phyloP scores from a whole-genome alignment of 495 filamentous ascomycete species.

The Daldinia childiae region DNA sequence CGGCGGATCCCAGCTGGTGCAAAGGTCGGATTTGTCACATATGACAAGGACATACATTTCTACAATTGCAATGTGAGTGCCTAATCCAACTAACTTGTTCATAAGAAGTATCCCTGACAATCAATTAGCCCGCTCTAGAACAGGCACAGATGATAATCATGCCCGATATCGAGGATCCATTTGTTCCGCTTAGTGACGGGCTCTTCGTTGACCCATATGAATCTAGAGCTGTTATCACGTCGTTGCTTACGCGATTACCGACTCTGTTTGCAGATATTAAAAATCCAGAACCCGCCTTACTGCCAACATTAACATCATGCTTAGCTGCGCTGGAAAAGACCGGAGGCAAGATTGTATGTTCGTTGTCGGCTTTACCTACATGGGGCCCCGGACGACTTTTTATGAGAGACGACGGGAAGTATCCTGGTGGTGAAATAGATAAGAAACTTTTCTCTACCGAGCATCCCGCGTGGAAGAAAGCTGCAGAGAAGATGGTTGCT shows the following conservation, averaged over 20 bases:
- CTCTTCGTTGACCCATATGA: conserved; percentile 96
- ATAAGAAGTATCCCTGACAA: conserved; percentile 16
- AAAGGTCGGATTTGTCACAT: conserved; percentile 95
- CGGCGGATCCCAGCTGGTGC: conserved; percentile 75
- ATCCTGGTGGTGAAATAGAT: conserved; percentile 87
- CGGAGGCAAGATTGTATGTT: conserved; percentile 92
- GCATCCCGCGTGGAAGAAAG: conserved; percentile 82
- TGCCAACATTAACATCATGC: conserved; percentile 84
- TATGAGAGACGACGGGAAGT: conserved; percentile 86
- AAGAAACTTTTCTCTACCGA: conserved; percentile 93
- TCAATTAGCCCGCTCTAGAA: conserved; percentile 71
- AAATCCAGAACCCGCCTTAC: conserved; percentile 85
- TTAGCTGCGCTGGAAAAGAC: conserved; percentile 81
- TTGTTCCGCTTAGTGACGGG: conserved; percentile 90
- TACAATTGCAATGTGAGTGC: conserved; percentile 90
- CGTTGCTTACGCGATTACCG: conserved; percentile 81
- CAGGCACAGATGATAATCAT: conserved; percentile 98
- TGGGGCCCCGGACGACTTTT: conserved; percentile 87
- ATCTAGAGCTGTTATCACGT: conserved; percentile 85
- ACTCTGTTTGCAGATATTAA: conserved; percentile 85
- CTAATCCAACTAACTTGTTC: background rate
- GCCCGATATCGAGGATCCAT: conserved; percentile 97
- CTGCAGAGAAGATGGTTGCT: conserved; percentile 87
- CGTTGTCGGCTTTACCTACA: conserved; percentile 82
- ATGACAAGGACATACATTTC: conserved; percentile 94